Base-by-base conservation (phyloP, 768 basidiomycete genomes). In the Fomitopsis pulvina region DNA sequence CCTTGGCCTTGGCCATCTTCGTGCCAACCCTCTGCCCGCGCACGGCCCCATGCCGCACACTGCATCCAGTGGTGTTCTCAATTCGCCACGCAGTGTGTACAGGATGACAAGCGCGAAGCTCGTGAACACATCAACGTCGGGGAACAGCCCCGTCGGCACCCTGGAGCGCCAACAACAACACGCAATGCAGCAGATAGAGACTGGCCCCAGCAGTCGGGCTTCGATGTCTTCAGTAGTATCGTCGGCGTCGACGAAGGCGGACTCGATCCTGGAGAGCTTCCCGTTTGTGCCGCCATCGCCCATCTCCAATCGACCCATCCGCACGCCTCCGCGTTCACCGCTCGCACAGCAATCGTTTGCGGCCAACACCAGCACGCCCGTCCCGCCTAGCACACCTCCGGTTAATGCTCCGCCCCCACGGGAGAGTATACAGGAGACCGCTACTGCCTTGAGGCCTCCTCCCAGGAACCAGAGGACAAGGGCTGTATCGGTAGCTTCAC, bases 281-380 rank as follows among this genome's bases (percentile, higher is more conserved):
- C 87, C 87, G 29, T 91, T 92, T 63, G 88, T 92, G 8, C 90
- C 90, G 21, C 90, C 90, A 1, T 90, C 88, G 7, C 90, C 90
- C 5, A 90, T 92, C 52, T 89, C 87, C n/a, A 80, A 87, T 56
- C 74, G 84, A 47, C 88, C 87, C 9, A 70, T 81, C 57, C 74
- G 87, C 53, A 81, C 85, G 2, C 86, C 86, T 4, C 84, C 85
- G 30, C 80, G 81, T 50, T 89, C 87, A 9, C 87, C 88, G 7
- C 70, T 86, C 18, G 73, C 68, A 24, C 79, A 84, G 63, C 82
- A 84, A 53, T 69, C 74, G 18, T 75, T 77, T 52, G 66, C 64
- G 5, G 30, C 37, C 26, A 4, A 6, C 24, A 8, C 44, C 54
- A 24, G 47, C 43, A 16, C 51, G 45, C 40, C 25, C 21, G n/a